These are phyloP conservation scores for Phaffomyces opuntiae DNA, from an alignment of 805 yeast species.

Conservation along the genomic window DNA sequence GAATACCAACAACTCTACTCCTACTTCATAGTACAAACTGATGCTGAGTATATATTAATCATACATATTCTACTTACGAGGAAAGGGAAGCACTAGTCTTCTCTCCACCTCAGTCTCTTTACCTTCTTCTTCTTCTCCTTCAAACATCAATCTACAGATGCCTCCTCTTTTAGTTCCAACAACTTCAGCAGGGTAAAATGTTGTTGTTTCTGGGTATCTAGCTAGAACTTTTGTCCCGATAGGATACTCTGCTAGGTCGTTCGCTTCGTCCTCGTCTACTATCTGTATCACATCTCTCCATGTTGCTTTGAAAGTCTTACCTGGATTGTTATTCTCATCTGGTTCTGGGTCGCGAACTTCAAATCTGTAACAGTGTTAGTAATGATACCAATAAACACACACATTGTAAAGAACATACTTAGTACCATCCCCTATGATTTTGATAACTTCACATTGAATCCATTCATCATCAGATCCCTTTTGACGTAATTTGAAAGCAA, in stretches of 20 bases:
- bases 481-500: constrained; percentile 73
- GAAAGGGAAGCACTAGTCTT: constrained; percentile 73
- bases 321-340: constrained; percentile 85
- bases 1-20: neutral
- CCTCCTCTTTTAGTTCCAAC: constrained; percentile 70
- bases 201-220: constrained; percentile 94
- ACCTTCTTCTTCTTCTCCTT: constrained; percentile 95
- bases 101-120: constrained; percentile 93
- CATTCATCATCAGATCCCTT: constrained; percentile 79
- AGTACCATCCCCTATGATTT: constrained; percentile 66
- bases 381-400: neutral
- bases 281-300: constrained; percentile 75
- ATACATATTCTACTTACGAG: constrained; percentile 24
- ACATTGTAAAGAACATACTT: constrained; percentile 13
- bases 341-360: constrained; percentile 99
- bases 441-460: constrained; percentile 90
- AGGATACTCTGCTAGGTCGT: constrained; percentile 48
- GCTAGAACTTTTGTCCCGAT: constrained; percentile 81
- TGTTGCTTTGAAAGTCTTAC: constrained; percentile 75
- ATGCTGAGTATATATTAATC: neutral
- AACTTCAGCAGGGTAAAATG: constrained; percentile 92
- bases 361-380: constrained; percentile 34
- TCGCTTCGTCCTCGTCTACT: constrained; percentile 43
- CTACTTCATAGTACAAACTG: neutral
- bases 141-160: constrained; percentile 73